phyloP scores from a whole-genome alignment of 306 rosid species.

The Vicia villosa region DNA sequence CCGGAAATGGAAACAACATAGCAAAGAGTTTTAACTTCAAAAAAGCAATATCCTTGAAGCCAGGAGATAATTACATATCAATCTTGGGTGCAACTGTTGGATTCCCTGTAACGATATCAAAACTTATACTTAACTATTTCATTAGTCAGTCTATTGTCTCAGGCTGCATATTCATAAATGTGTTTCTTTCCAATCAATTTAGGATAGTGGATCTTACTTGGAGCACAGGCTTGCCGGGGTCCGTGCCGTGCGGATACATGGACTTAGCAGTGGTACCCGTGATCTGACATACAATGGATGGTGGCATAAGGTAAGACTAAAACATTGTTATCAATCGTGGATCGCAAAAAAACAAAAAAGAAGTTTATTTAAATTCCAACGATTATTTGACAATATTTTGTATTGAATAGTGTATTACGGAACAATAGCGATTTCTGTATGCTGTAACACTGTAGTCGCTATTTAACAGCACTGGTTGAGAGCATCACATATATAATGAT shows the following conservation, averaged over 20 bases:
- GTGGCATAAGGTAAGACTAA: constrained; percentile 31
- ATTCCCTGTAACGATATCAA: constrained; percentile 25
- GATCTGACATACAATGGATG: constrained; percentile 10
- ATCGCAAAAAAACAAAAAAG: neutral
- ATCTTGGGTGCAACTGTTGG: constrained; percentile 32
- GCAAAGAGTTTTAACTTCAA: constrained; percentile 16
- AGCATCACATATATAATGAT: constrained; percentile 7
- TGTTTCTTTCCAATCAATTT: neutral
- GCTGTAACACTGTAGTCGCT: neutral
- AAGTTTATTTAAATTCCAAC: neutral
- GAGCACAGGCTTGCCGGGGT: constrained; percentile 30
- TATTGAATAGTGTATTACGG: neutral
- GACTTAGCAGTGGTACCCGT: constrained; percentile 17
- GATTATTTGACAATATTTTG: neutral
- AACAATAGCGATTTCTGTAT: neutral
- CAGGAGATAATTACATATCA: constrained; percentile 28
- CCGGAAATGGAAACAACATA: constrained; percentile 18
- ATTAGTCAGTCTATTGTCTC: neutral
- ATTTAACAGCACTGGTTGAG: neutral
- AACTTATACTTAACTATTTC: constrained; percentile 8
- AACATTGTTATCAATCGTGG: neutral
- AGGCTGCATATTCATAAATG: neutral
- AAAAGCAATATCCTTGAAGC: constrained; percentile 23
- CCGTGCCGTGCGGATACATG: neutral
- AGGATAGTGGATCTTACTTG: constrained; percentile 31